These are phyloP conservation scores for Fusarium hainanense DNA, from an alignment of 2,329 filamentous ascomycete species.

Conservation along the genomic window DNA sequence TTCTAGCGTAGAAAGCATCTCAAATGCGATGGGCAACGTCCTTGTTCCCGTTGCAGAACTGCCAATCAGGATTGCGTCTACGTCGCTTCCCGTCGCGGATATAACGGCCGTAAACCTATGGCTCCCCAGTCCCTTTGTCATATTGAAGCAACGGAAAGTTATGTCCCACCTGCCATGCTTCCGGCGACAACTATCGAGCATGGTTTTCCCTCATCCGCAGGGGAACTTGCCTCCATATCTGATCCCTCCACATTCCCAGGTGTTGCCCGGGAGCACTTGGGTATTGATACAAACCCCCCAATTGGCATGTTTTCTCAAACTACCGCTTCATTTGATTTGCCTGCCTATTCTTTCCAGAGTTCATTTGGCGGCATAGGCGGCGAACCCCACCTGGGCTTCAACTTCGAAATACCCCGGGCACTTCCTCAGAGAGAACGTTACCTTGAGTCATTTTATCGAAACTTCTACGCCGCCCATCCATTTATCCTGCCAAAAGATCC, in stretches of 20 bases:
- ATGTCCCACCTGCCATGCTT: neutral
- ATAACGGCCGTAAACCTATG: neutral
- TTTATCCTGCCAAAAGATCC: neutral
- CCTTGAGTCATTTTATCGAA: conserved; percentile 1
- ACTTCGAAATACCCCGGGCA: neutral
- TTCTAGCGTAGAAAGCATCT: neutral
- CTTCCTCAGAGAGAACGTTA: neutral
- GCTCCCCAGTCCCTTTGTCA: accelerated
- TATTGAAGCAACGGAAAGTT: accelerated
- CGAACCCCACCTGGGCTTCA: neutral
- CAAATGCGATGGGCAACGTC: conserved; percentile 3
- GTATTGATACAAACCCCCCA: accelerated
- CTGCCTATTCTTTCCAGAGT: neutral
- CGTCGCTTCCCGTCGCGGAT: neutral
- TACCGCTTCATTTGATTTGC: accelerated
- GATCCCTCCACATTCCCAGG: neutral
- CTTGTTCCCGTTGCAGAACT: conserved; percentile 2
- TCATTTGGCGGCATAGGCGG: neutral
- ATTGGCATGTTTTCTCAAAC: neutral
- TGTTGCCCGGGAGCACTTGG: accelerated
- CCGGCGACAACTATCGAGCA: too few relatives aligned
- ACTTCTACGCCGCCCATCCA: conserved; percentile 1
- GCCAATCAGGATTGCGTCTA: neutral
- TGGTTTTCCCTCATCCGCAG: accelerated
- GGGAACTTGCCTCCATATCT: neutral